Conservation (phyloP, 305 asterid species). For the Caryopteris hybrid region DNA sequence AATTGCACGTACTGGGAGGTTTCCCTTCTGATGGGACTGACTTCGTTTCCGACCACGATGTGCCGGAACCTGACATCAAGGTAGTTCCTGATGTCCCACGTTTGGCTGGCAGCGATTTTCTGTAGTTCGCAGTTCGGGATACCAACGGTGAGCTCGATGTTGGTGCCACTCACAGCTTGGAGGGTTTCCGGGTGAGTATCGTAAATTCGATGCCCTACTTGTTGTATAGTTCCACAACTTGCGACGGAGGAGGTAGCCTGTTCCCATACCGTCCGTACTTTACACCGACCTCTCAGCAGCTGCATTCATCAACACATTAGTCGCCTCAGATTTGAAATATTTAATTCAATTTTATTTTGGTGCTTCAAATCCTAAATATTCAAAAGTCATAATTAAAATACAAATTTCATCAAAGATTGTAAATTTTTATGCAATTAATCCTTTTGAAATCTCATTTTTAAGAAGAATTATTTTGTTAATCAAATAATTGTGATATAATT, state of each 20-base stretch:
- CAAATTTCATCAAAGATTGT: no score
- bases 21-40: conserved; percentile 24
- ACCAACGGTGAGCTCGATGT: conserved; percentile 50
- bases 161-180: conserved; percentile 40
- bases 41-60: conserved; percentile 62
- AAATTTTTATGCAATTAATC: no score
- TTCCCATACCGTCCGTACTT: no score
- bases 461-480: no score
- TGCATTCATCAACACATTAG: no score
- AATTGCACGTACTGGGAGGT: conserved; percentile 1
- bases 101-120: conserved; percentile 35
- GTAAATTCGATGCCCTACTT: conserved; percentile 36
- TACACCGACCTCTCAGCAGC: no score
- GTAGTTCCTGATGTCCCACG: conserved; percentile 33
- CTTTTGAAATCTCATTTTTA: no score
- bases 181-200: conserved; percentile 34
- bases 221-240: conserved; percentile 27
- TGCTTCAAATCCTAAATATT: no score
- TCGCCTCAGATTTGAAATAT: no score
- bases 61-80: conserved; percentile 35
- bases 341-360: no score
- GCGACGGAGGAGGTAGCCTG: conserved; percentile 18
- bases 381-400: no score
- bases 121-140: conserved; percentile 49
- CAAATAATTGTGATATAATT: no score